Evolutionary conservation across 2,329 filamentous ascomycete genomes (phyloP), one percentile per base, ranked within the genome.

Genomic region (Stachybotrys chlorohalonatus): DNA sequence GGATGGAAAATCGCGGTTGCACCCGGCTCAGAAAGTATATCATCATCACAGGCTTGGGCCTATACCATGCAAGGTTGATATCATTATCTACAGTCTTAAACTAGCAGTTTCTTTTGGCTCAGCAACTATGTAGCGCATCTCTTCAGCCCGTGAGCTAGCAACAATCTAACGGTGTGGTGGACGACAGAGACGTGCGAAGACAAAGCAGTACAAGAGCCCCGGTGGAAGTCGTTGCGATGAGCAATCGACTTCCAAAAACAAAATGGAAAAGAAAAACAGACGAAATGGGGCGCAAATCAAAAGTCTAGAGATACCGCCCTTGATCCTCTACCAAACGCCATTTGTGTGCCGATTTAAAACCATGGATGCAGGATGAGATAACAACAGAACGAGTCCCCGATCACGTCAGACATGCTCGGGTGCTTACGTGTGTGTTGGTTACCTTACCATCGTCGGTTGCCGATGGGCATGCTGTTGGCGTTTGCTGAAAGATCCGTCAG

Each of bases 381-480:
- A 47, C 46, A 16, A 47, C 15, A n/a, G 3, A 47, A n/a, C 46
- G 15, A 24, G 46, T 47, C 46, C 46, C 46, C 8, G n/a, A 24
- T 24, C 46, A 47, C 15, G 17, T 8, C 16, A 8, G 46, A 47
- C 15, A 47, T 47, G 17, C 53, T 55, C 53, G 31, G 49, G 31
- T 50, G 45, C 16, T n/a, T 42, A 42, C 36, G 9, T 42, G 36
- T 42, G 36, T 24, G 24, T 24, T 51, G 48, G 56, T 53, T 54
- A 53, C 58, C 64, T 72, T 76, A 80, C 78, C 77, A 80, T 59
- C 77, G 75, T 61, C 76, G 75, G 65, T 73, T 76, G 64, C 73
- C 70, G 39, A 81, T 66, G 53, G 77, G 76, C 64, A 75, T 66
- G 62, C 73, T 75, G 66, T 81, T 80, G 66, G 76, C 74, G 64